Conservation (phyloP, 345 rosid species). For the Capsella bursapastoris region DNA sequence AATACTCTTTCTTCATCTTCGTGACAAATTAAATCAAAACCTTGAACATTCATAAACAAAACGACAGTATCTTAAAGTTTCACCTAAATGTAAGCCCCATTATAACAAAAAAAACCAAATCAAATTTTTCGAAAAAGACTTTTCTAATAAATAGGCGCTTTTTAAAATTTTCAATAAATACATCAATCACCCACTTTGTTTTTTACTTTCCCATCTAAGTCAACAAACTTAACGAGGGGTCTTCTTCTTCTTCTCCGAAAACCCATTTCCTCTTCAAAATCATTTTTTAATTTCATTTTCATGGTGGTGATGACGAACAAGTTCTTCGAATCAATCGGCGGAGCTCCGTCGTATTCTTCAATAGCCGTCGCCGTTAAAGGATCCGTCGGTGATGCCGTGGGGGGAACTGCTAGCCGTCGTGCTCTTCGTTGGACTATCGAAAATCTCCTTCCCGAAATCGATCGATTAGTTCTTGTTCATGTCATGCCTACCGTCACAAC, state of each 20-base stretch:
- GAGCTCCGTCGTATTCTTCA: conserved; percentile 42
- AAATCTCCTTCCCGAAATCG: conserved; percentile 53
- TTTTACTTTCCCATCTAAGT: background rate
- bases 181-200: background rate
- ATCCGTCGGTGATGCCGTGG: conserved; percentile 45
- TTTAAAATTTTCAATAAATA: conserved; percentile 28
- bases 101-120: background rate
- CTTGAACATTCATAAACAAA: background rate
- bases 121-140: conserved; percentile 7
- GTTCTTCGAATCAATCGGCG: conserved; percentile 27
- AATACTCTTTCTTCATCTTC: too few relatives aligned
- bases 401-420: conserved; percentile 72
- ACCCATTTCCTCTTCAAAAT: background rate
- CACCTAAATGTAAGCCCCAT: conserved; percentile 2
- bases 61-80: background rate
- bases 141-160: conserved; percentile 33
- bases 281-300: conserved; percentile 4
- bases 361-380: conserved; percentile 74
- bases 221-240: conserved; percentile 8
- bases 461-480: conserved; percentile 72
- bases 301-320: conserved; percentile 41
- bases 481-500: conserved; percentile 67
- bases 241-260: background rate
- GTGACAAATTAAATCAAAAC: background rate
- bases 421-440: conserved; percentile 83